Evolutionary conservation across 192 early-diverging fungal genomes (phyloP).

Genomic region (Diversispora eburnea): DNA sequence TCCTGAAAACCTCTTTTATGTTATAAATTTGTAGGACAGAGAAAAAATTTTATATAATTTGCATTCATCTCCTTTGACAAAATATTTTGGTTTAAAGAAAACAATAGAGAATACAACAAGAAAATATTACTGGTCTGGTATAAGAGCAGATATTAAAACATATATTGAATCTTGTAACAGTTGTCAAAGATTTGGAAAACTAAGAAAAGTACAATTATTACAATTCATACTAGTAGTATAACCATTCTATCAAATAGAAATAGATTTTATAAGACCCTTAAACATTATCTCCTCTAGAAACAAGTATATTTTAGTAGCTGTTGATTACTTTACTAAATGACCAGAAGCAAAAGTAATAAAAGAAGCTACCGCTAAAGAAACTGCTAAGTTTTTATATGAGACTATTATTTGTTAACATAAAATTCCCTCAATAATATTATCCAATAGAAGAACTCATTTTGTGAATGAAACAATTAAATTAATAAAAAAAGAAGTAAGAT

Average conservation of each 20-base stretch:
- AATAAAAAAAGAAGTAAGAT: no score
- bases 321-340: slow-evolving; percentile 16
- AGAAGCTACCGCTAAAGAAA: no score
- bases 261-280: not conserved
- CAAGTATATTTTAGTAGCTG: not conserved
- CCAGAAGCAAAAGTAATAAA: no score
- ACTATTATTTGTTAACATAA: no score
- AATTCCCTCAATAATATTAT: no score
- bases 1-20: not conserved
- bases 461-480: no score
- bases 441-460: no score
- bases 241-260: not conserved
- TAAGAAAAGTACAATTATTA: not conserved
- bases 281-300: not conserved
- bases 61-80: slow-evolving; percentile 11
- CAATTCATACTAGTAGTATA: not conserved
- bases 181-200: slow-evolving; percentile 7
- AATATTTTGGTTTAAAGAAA: slow-evolving; percentile 26
- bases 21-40: no score
- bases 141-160: slow-evolving; percentile 13
- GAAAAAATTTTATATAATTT: slow-evolving; percentile 7
- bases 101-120: slow-evolving; percentile 8
- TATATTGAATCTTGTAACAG: slow-evolving; percentile 28
- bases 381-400: no score
- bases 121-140: slow-evolving; percentile 23